These are phyloP conservation scores for Ceriops tagal DNA, from an alignment of 345 rosid species.

Conservation along the genomic window DNA sequence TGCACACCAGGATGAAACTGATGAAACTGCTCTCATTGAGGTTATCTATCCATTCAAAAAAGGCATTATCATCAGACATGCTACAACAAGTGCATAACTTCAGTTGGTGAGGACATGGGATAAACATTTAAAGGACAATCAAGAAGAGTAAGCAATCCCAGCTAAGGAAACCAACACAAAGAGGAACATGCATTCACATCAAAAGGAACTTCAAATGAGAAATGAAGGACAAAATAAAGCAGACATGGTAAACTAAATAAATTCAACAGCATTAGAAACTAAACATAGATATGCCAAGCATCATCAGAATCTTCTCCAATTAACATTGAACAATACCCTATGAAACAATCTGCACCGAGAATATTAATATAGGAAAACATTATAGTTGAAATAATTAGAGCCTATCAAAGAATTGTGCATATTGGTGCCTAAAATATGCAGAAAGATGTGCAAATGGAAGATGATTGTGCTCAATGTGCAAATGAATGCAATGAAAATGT, in stretches of 20 bases:
- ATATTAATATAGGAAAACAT: not conserved
- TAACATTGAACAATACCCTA: not conserved
- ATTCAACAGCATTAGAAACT: not conserved
- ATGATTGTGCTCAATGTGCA: no score
- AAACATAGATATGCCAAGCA: not conserved
- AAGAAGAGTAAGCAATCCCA: not conserved
- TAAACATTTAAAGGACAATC: not conserved
- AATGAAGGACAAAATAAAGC: not conserved
- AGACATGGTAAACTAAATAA: not conserved
- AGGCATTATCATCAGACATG: slow-evolving; percentile 8
- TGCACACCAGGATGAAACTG: slow-evolving; percentile 52
- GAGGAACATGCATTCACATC: not conserved
- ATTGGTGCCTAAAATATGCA: no score
- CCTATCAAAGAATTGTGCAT: no score
- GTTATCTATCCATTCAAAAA: slow-evolving; percentile 49
- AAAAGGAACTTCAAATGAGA: not conserved
- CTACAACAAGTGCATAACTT: not conserved
- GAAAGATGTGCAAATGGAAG: no score
- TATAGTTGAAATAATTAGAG: no score
- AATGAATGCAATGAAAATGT: no score
- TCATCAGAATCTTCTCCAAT: not conserved
- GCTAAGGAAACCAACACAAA: not conserved
- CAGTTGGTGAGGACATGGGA: not conserved
- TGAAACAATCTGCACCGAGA: not conserved
- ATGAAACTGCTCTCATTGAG: slow-evolving; percentile 57